Base-by-base conservation (phyloP, 768 basidiomycete species). In the Trametes punicea region DNA sequence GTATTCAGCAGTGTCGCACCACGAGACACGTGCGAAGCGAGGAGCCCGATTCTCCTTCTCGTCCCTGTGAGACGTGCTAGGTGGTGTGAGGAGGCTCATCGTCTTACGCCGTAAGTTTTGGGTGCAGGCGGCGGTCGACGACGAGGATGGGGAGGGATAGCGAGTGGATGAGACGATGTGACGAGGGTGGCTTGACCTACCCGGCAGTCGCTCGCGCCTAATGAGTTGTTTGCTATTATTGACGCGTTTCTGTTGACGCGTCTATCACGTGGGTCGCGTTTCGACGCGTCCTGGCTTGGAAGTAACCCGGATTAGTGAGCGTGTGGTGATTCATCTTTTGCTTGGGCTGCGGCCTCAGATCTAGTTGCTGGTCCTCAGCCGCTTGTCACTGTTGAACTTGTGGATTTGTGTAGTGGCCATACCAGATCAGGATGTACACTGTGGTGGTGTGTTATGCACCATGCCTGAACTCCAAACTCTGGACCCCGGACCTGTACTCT, bases 21-120 rank as follows among this genome's bases (percentile, higher is more conserved):
- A 64, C 2, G 48, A 54, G 51, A 64, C 63, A 30, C 62, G 62
- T 40, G 46, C 21, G 46, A 57, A 59, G 33, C 63, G 63, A 13
- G 58, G 57, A 18, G 39, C 50, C 8, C 61, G 51, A 47, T 62
- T 62, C 56, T 64, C 63, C 60, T 62, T 64, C 57, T 62, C 63
- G 53, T 62, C 53, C 16, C 57, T 42, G 27, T 60, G 63, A n/a
- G 60, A 60, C n/a, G 63, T 64, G 55, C 56, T 47, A n/a, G 63
- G 63, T 16, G 63, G 63, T 16, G 63, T 64, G 23, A 60, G 63
- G 6, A 64, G 58, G n/a, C 58, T 64, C 63, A 64, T 64, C 29
- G 47, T n/a, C 18, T 33, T 38, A 2, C 8, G n/a, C 26, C 26
- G 47, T 27, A 16, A 26, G 42, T 15, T 11, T 23, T 25, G 42